phyloP scores from a whole-genome alignment of 2,329 filamentous ascomycete species.

The Apiospora kogelbergensis region DNA sequence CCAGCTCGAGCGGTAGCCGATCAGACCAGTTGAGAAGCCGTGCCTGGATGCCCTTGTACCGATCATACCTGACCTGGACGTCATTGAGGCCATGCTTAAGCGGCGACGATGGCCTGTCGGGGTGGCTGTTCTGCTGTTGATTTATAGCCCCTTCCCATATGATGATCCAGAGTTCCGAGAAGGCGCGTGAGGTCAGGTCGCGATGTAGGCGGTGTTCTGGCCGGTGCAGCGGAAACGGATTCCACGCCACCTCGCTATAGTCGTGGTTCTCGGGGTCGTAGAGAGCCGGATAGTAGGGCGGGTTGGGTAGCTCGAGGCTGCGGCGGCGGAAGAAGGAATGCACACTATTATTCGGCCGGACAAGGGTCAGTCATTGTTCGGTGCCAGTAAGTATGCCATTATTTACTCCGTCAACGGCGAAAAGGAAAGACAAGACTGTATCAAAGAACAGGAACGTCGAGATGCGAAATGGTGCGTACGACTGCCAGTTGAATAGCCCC shows the following conservation, averaged over 20 bases:
- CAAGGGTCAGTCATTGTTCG: background rate
- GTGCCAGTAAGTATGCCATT: background rate
- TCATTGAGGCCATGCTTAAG: background rate
- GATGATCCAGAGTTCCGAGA: constrained; percentile 2
- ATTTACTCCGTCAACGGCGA: background rate
- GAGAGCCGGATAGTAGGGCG: background rate
- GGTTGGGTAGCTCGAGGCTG: background rate
- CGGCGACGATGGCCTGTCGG: background rate
- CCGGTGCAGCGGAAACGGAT: constrained; percentile 6
- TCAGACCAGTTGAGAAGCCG: background rate
- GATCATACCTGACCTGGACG: background rate
- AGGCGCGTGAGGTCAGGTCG: constrained; percentile 7
- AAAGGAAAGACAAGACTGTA: background rate
- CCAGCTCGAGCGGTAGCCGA: background rate
- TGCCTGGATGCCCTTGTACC: background rate
- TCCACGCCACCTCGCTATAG: background rate
- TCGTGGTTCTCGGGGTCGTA: background rate
- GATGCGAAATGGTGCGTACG: background rate
- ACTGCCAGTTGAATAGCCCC: constrained; percentile 10
- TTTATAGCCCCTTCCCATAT: background rate
- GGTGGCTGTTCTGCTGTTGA: background rate
- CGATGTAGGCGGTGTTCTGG: background rate
- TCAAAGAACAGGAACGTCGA: no score
- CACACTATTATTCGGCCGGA: background rate
- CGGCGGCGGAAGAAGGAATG: background rate